Evolutionary conservation across 2,329 filamentous ascomycete species (phyloP), one percentile per base, ranked within the genome.

Genomic region (Phyllosticta paracitricarpa): DNA sequence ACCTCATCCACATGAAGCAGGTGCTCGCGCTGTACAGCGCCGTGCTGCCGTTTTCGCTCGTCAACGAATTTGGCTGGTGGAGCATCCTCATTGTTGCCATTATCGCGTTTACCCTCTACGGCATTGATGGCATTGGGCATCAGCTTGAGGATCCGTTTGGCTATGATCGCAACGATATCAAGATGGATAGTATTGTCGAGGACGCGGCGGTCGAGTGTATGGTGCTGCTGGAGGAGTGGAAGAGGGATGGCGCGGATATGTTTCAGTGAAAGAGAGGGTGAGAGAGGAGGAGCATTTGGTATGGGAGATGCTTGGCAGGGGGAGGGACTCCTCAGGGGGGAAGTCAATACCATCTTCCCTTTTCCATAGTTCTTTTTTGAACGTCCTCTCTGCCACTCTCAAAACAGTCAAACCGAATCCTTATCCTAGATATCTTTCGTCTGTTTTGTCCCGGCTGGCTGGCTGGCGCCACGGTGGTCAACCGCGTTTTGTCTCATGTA

Each of bases 61-160:
- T 85, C 0, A 79, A 81, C 54, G 81, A 85, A 58, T 83, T 86
- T 74, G 79, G 79, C 4, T 87, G 83, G 84, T 86, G 82, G 80
- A 77, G 80, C 0, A 75, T 87, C 1, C 78, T 81, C 1, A 79
- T 87, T 28, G 81, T 84, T 0, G 79, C 78, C 1, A 77, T 87
- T 12, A 79, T 87, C 4, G 79, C 81, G 3, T 87, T 87, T 66
- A 86, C 84, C 0, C 73, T 87, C 1, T 87, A 87, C 63, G 83
- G 83, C 0, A 85, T 85, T 26, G 82, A 85, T 63, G 84, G 82
- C 1, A 87, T 86, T 60, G 84, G 83, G 10, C 79, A 78, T 3
- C 84, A 86, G 69, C 74, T 87, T 1, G 84, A 87, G 68, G 84
- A 87, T 68, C 84, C 84, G 1, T 87, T 87, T 68, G 84, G 84